Evolutionary conservation across 2,329 filamentous ascomycete genomes (phyloP).

Genomic region (Colletotrichum viniferum): DNA sequence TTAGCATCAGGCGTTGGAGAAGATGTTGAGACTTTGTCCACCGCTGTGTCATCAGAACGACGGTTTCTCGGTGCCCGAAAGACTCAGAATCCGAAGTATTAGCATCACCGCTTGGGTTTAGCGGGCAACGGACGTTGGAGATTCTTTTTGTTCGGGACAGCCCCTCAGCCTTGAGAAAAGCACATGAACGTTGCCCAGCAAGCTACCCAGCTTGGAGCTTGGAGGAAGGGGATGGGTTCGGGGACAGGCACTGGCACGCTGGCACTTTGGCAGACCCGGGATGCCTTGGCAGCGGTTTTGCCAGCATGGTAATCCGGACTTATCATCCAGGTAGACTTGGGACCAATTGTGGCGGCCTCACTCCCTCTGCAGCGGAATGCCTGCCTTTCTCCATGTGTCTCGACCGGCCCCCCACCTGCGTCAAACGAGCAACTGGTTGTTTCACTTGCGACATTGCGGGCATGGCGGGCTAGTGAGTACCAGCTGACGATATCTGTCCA

Average conservation of each 20-base stretch:
- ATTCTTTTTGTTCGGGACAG: not conserved
- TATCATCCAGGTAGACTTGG: not conserved
- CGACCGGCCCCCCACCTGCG: not conserved
- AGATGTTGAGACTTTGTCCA: not conserved
- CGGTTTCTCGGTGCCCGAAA: not conserved
- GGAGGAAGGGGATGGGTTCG: not conserved
- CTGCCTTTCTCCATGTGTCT: not conserved
- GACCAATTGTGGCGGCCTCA: not conserved
- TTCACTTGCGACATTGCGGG: conserved; percentile 10
- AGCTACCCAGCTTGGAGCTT: not conserved
- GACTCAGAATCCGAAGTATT: not conserved
- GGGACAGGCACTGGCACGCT: not conserved
- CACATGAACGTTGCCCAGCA: not conserved
- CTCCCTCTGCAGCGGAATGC: not conserved
- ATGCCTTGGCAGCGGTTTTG: not conserved
- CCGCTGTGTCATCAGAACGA: not conserved
- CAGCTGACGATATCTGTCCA: not conserved
- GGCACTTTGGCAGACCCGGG: not conserved
- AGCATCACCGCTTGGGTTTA: not conserved
- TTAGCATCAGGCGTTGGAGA: not conserved
- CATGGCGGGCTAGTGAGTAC: not conserved
- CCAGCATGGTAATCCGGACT: not conserved
- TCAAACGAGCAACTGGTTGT: conserved; percentile 2
- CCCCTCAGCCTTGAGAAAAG: not conserved
- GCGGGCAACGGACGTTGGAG: not conserved